Base-by-base conservation (phyloP, 306 rosid genomes). In the Prunus padus region DNA sequence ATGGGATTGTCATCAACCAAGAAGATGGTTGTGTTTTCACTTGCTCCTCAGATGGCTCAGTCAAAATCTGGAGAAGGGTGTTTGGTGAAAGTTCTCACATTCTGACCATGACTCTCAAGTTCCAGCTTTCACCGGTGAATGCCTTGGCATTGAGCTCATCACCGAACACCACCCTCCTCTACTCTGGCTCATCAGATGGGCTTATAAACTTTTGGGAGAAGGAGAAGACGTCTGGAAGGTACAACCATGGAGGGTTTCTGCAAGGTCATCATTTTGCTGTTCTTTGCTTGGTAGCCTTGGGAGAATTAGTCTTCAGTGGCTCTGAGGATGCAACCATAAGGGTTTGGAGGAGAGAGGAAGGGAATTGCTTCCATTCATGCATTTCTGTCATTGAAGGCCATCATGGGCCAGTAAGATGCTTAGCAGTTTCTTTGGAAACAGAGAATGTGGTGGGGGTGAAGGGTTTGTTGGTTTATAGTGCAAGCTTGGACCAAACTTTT, bases 11-110 rank as follows among this genome's bases (percentile, higher is more conserved):
- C 20, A 52, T 87, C 54, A 87, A 87, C 79, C 83, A 84, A 56
- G 85, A 82, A 77, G 90, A 87, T 63, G 88, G 90, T 13, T 84
- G 83, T 16, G 90, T 87, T 67, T 87, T 87, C 80, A 87, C 88
- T 37, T 84, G 90, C 76, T 87, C 90, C 28, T 87, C 88, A 1
- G 90, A 87, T 37, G 86, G 86, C 20, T 87, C 88, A 2, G 83
- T 87, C 61, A 87, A 87, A 69, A 84, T 87, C 6, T 87, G 90
- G 90, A 82, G 90, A 74, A 84, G 86, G 75, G 86, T 87, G 22
- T 87, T 76, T 16, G 86, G 90, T 55, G 88, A 84, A 80, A 87
- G 81, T 47, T 84, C 90, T 20, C 88, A 87, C 52, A 87, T 84
- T 37, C 78, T 87, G 55, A 87, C 90, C 44, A 82, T 87, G 89